A percentile compares a stretch with the other conserved stretches of the same genome.
Evolutionary conservation across 1,139 yeast genomes (phyloP).

Genomic region (Hemisphaericaspora xylanilytica): DNA sequence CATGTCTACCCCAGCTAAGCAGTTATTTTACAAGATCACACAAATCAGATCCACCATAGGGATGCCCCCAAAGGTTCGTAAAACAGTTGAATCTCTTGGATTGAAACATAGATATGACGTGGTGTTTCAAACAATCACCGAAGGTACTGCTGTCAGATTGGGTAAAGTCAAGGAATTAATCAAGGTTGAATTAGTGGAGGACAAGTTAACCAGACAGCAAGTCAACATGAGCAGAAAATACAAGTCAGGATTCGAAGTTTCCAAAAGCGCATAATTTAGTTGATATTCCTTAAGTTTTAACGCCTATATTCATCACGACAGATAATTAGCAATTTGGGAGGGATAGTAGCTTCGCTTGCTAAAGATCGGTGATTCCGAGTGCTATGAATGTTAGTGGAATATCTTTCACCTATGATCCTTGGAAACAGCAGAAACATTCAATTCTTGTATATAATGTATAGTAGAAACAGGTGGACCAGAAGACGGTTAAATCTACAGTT

Average conservation of each 20-base stretch:
- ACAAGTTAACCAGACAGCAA: slow-evolving; percentile 46
- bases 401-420: too few relatives aligned
- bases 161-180: slow-evolving; percentile 84
- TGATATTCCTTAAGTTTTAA: too few relatives aligned
- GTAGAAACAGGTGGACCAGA: neutral
- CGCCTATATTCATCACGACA: too few relatives aligned
- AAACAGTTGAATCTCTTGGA: slow-evolving; percentile 71
- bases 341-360: too few relatives aligned
- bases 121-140: slow-evolving; percentile 70
- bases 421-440: neutral
- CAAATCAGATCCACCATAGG: slow-evolving; percentile 85
- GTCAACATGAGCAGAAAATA: slow-evolving; percentile 57
- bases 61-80: slow-evolving; percentile 65
- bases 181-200: slow-evolving; percentile 72
- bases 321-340: too few relatives aligned
- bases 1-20: slow-evolving; percentile 18
- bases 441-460: slow-evolving; percentile 4
- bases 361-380: too few relatives aligned
- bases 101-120: slow-evolving; percentile 71
- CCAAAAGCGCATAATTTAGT: slow-evolving; percentile 13
- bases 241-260: slow-evolving; percentile 55
- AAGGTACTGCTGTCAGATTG: slow-evolving; percentile 82
- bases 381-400: too few relatives aligned
- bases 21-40: slow-evolving; percentile 56
- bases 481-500: too few relatives aligned